Conservation (phyloP, 208 protist genomes). For the Acanthamoeba divionensis region DNA sequence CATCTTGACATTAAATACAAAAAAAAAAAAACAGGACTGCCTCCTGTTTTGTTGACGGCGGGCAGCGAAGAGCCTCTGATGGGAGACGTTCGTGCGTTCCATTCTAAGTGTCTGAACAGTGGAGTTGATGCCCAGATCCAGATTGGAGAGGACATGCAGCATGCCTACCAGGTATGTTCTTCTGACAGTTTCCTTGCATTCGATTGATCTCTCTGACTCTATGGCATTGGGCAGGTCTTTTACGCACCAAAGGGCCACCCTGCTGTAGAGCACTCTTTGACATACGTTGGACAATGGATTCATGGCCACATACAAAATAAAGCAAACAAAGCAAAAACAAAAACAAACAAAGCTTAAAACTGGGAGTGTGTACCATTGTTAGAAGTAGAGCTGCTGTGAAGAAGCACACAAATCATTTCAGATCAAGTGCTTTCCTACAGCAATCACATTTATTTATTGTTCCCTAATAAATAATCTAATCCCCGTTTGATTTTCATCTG, state of each 20-base stretch:
- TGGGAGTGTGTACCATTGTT: no score
- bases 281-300: neutral
- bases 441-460: no score
- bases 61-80: conserved; percentile 36
- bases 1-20: no score
- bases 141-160: conserved; percentile 34
- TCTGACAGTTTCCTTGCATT: neutral
- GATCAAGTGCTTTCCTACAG: no score
- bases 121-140: conserved; percentile 14
- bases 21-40: no score
- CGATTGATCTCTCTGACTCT: conserved; percentile 1
- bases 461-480: no score
- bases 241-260: neutral
- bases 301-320: neutral
- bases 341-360: neutral
- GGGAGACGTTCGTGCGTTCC: neutral
- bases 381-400: no score
- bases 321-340: neutral
- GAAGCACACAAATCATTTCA: no score
- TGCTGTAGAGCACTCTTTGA: neutral
- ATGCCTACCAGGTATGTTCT: conserved; percentile 47
- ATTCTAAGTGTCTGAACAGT: conserved; percentile 1
- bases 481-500: no score
- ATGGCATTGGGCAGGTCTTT: conserved; percentile 13
- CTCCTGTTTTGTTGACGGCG: conserved; percentile 15